phyloP scores from a whole-genome alignment of 2,329 filamentous ascomycete genomes.

The Aspergillus aculeatus region DNA sequence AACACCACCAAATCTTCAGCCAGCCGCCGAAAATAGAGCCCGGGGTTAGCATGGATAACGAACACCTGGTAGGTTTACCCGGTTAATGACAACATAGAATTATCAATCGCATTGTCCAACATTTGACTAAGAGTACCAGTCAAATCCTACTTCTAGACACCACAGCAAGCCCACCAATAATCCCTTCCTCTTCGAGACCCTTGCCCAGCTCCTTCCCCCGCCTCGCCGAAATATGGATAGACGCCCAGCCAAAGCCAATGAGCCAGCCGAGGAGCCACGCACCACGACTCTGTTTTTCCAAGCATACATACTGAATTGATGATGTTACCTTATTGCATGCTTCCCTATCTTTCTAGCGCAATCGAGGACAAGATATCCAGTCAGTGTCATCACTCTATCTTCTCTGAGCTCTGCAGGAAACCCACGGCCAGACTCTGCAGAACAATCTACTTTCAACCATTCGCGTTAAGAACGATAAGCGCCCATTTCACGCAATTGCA shows the following conservation, averaged over 20 bases:
- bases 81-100: not conserved
- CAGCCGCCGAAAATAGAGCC: not conserved
- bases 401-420: not conserved
- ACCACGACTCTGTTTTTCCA: not conserved
- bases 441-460: not conserved
- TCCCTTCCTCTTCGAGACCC: not conserved
- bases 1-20: not conserved
- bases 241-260: not conserved
- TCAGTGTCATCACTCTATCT: not conserved
- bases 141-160: not conserved
- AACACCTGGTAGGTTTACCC: not conserved
- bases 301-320: not conserved
- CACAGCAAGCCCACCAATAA: not conserved
- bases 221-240: not conserved
- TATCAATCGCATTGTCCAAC: not conserved
- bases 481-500: not conserved
- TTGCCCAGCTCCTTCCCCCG: not conserved
- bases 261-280: not conserved
- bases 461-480: not conserved
- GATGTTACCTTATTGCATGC: not conserved
- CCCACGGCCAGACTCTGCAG: not conserved
- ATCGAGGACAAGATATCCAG: not conserved
- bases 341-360: not conserved
- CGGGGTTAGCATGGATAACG: not conserved
- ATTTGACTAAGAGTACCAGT: not conserved